phyloP scores from a whole-genome alignment of 202 grass and related monocot species.

The Dendrocalamus latiflorus region DNA sequence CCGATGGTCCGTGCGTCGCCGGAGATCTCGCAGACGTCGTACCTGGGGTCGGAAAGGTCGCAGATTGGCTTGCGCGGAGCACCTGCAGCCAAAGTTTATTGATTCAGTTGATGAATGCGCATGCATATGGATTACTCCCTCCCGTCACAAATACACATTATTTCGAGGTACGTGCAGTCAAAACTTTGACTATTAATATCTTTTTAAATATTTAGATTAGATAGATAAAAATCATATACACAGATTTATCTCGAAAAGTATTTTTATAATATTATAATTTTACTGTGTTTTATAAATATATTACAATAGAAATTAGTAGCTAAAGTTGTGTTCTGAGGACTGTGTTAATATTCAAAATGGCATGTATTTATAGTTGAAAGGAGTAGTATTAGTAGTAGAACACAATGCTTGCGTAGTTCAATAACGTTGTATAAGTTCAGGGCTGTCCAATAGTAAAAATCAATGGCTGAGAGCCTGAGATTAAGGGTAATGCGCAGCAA shows the following conservation, averaged over 20 bases:
- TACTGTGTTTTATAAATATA: too few relatives aligned
- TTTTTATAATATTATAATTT: too few relatives aligned
- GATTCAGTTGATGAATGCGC: neutral
- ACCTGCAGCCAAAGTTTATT: neutral
- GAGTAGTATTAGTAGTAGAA: too few relatives aligned
- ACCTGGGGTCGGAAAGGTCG: constrained; percentile 50
- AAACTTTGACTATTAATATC: too few relatives aligned
- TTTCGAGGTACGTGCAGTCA: accelerated
- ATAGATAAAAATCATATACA: too few relatives aligned
- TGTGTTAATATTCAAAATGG: too few relatives aligned
- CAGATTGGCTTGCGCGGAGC: constrained; percentile 47
- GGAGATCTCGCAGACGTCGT: constrained; percentile 54
- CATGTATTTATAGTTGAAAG: too few relatives aligned
- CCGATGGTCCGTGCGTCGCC: constrained; percentile 57
- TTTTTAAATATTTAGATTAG: too few relatives aligned
- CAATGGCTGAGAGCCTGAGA: neutral
- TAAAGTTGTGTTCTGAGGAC: accelerated
- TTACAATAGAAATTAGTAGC: too few relatives aligned
- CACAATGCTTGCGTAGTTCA: neutral
- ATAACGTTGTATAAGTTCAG: neutral
- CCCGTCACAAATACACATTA: accelerated
- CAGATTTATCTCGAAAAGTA: too few relatives aligned
- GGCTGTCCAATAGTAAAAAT: neutral
- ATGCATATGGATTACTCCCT: too few relatives aligned
- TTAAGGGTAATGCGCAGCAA: neutral